Evolutionary conservation across 495 filamentous ascomycete species (phyloP).

Genomic region (Letharia columbiana): DNA sequence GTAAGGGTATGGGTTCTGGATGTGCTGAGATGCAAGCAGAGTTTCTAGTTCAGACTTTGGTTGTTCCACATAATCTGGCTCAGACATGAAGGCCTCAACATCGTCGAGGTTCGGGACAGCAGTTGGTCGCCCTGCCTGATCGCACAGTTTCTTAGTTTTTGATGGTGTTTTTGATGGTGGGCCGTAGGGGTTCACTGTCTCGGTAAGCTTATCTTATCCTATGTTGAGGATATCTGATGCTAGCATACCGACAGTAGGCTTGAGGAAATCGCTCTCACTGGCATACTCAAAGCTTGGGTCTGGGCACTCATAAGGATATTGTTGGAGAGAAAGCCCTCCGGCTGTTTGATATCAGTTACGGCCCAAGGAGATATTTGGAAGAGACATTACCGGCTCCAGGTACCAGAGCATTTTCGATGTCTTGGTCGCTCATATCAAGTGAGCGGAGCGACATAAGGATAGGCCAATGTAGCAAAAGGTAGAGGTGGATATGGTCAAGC

Average conservation of each 20-base stretch:
- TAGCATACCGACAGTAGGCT: constrained; percentile 1
- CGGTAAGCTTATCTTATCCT: neutral
- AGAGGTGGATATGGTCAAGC: too few species aligned
- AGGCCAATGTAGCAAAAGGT: neutral
- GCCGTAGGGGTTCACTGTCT: neutral
- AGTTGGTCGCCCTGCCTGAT: neutral
- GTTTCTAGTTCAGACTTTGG: neutral
- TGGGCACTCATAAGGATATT: constrained; percentile 7
- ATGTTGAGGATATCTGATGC: neutral
- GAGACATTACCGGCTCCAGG: neutral
- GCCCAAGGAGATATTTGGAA: neutral
- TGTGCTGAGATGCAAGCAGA: neutral
- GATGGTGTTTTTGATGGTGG: neutral
- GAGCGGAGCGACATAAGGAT: neutral
- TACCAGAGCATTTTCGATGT: neutral
- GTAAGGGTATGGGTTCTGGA: neutral
- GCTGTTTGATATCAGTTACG: neutral
- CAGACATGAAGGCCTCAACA: neutral
- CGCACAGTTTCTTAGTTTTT: neutral
- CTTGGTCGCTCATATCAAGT: neutral
- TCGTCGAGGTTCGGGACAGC: neutral
- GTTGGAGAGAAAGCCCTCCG: neutral
- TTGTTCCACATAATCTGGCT: neutral
- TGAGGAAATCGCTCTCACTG: neutral
- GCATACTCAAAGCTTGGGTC: constrained; percentile 6